Evolutionary conservation across 1,139 yeast species (phyloP), one percentile per base, ranked within the genome.

Genomic region (Sugiyamaella pinicola): DNA sequence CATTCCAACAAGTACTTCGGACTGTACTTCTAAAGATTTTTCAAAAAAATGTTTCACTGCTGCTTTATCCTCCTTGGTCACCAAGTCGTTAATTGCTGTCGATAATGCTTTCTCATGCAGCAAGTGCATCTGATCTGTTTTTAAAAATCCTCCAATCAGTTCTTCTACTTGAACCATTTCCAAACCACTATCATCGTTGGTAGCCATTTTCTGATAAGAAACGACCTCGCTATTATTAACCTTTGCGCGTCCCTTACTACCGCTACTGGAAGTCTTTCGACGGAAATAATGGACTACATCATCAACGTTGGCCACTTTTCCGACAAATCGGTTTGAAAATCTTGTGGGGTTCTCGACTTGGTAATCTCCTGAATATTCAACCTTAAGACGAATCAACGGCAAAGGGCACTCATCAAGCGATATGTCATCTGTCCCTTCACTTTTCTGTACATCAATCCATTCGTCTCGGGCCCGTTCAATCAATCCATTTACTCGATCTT

Each of bases 291-390:
- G 84, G 1, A 93, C 81, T 8, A 91, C 88, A 62, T 91, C 96
- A 63, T 87, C 85, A 9, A 85, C 82, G 66, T 93, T 93, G 10
- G 99, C 99, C 3, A 93, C 95, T 58, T 77, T 78, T 0, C 96
- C 97, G 5, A 88, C 96, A 74, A 91, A 95, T 61, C 88, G 74
- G 64, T 91, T 89, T 4, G 97, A 89, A 61, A 93, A 88, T 56
- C 97, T 72, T 53, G 95, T 77, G 0, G 96, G 88, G 64, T 93
- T 91, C 63, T 91, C 99, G 35, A 93, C 88, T 61, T 90, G 96
- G 63, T 80, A 91, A 3, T 91, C 96, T 0, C 96, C 96, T 33
- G 90, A 77, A 62, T 90, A 91, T 59, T 93, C 97, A 0, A 93
- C 97, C 40, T 90, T 75, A 21, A 95, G 69, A 46, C 99, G 74